Base-by-base conservation (phyloP, 1,139 yeast genomes). In the Candida anutae region DNA sequence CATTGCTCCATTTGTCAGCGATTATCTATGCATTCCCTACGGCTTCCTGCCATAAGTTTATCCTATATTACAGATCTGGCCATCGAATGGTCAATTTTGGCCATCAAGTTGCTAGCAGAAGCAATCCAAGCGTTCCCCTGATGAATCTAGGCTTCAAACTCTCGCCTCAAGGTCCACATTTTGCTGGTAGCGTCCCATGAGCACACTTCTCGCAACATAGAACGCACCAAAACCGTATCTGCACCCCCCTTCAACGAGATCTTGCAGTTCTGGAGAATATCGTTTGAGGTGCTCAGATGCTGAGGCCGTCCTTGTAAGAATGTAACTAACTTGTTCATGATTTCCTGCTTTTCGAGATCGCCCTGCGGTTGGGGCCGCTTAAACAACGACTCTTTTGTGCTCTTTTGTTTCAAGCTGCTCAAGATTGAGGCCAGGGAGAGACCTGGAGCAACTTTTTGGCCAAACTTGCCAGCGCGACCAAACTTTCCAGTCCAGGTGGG, bases 401-500 rank as follows among this genome's bases (percentile, higher is more conserved):
- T 34, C 33, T 44, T 31, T 16, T 36, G 39, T 34, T 46, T 50
- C 27, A 69, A 52, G 18, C 51, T 55, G n/a, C 48, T 41, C 21
- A 69, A 45, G 28, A 68, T 64, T 3, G 52, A 38, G 1, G 50
- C 33, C 2, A 64, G 45, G 1, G 62, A 43, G 11, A 50, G 37
- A 1, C 19, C 24, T 17, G 9, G 9, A 8, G 19, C 8, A 8
- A 8, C 19, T 10, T 17, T 17, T 17, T 17, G 8, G 19, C 19
- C 19, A 17, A 17, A 17, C 10, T 17, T 17, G 19, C 19, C 19
- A 8, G 19, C 19, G 9, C 62, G 53, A 0, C 98, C 98, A 59
- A 80, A 85, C 40, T 73, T 73, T 0, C 98, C 98, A 0, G 98
- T 90, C 94, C 96, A 90, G 0, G 98, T 90, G 0, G 96, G 97